These are phyloP conservation scores for Paraleonurus japonicus DNA, from an alignment of 257 asterid genomes.

Conservation along the genomic window DNA sequence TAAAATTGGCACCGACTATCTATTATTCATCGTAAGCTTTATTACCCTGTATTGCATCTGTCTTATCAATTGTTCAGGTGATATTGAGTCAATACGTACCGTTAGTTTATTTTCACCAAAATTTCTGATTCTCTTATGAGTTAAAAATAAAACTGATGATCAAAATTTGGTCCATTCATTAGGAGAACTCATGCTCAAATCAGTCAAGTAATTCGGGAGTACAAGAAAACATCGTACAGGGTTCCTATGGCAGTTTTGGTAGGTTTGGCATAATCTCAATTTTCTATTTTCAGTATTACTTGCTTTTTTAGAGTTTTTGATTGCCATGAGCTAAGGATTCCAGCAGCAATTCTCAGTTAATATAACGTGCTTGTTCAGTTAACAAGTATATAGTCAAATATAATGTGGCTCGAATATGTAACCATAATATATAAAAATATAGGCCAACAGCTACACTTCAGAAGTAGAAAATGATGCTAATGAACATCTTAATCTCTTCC, in stretches of 20 bases:
- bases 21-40: slow-evolving; percentile 80
- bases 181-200: slow-evolving; percentile 97
- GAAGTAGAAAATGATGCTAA: background rate
- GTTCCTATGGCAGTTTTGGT: slow-evolving; percentile 92
- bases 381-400: background rate
- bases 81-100: background rate
- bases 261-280: slow-evolving; percentile 27
- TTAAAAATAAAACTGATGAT: slow-evolving; percentile 16
- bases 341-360: background rate
- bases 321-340: slow-evolving; percentile 1
- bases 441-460: background rate
- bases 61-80: background rate
- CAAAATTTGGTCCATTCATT: slow-evolving; percentile 14
- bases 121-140: background rate
- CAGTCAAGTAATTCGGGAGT: slow-evolving; percentile 84
- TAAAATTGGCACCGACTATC: slow-evolving; percentile 55
- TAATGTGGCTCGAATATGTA: background rate
- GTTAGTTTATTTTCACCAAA: slow-evolving; percentile 3
- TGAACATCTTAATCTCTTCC: background rate
- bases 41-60: slow-evolving; percentile 5
- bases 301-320: background rate
- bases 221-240: slow-evolving; percentile 79
- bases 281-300: background rate
- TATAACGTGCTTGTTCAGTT: background rate
- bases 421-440: background rate